Evolutionary conservation across 2,329 filamentous ascomycete genomes (phyloP).

Genomic region (Pleomassaria siparia): DNA sequence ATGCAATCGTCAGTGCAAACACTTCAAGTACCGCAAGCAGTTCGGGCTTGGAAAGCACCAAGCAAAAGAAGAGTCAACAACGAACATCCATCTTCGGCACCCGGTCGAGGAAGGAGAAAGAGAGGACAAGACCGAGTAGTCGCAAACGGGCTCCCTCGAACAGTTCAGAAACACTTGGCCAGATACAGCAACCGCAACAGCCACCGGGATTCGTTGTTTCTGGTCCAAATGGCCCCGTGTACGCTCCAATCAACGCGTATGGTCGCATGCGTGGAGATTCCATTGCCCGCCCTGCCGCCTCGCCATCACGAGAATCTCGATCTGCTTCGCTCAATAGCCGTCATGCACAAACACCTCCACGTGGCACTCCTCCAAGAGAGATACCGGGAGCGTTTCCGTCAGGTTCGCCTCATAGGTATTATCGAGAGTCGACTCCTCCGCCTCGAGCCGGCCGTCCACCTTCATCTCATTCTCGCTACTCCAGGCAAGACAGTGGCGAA

Average conservation of each 20-base stretch:
- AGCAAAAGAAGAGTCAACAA: conserved; percentile 36
- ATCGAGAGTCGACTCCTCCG: conserved; percentile 20
- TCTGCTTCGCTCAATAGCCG: conserved; percentile 42
- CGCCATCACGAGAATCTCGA: conserved; percentile 46
- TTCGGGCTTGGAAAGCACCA: conserved; percentile 31
- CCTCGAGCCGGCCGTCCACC: conserved; percentile 17
- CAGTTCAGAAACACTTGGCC: conserved; percentile 16
- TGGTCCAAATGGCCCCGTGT: conserved; percentile 52
- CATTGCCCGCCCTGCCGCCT: conserved; percentile 33
- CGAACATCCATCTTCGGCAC: conserved; percentile 31
- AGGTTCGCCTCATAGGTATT: conserved; percentile 25
- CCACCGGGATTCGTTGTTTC: conserved; percentile 51
- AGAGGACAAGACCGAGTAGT: conserved; percentile 19
- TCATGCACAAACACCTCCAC: conserved; percentile 34
- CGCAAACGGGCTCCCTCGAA: conserved; percentile 31
- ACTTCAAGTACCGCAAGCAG: neutral
- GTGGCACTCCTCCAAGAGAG: conserved; percentile 30
- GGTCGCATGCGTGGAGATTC: conserved; percentile 38
- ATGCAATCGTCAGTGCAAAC: conserved; percentile 21
- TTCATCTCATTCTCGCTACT: conserved; percentile 22
- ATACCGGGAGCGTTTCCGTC: conserved; percentile 41
- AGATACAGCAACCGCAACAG: conserved; percentile 24
- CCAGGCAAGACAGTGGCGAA: conserved; percentile 16
- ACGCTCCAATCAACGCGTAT: conserved; percentile 47
- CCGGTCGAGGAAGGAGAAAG: conserved; percentile 28